These are phyloP conservation scores for Rhodotorula taiwanensis DNA, from an alignment of 768 basidiomycete genomes.

Conservation along the genomic window DNA sequence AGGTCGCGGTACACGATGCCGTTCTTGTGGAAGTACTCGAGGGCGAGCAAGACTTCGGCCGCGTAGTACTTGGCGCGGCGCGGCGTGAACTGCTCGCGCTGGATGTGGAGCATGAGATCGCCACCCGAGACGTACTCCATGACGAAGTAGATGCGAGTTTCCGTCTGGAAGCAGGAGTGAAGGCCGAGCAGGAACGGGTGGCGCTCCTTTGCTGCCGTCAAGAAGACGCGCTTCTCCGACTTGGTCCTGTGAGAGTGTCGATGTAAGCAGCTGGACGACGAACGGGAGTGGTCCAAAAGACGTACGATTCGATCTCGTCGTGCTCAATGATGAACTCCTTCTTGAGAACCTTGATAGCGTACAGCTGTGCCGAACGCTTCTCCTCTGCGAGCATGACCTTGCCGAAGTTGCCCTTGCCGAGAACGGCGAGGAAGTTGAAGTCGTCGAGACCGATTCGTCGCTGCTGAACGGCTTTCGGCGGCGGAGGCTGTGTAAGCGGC, in stretches of 20 bases:
- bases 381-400: conserved; percentile 99
- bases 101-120: conserved; percentile 98
- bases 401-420: conserved; percentile 98
- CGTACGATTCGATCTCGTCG: conserved; percentile 96
- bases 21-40: conserved; percentile 96
- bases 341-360: conserved; percentile 99
- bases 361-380: conserved; percentile 78
- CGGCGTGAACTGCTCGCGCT: conserved; percentile 96
- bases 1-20: conserved; percentile 99
- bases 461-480: conserved; percentile 33
- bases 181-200: conserved; percentile 95
- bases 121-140: conserved; percentile 99
- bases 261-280: background rate
- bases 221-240: conserved; percentile 96
- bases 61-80: conserved; percentile 99
- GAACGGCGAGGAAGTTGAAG: conserved; percentile 96
- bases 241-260: conserved; percentile 68
- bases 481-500: background rate
- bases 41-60: conserved; percentile 84
- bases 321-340: conserved; percentile 99
- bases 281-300: background rate
- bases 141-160: conserved; percentile 97
- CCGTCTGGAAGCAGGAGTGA: conserved; percentile 99
- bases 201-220: conserved; percentile 90
- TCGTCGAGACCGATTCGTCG: conserved; percentile 94